Base-by-base conservation (phyloP, 116 monocot species). In the Thalassia testudinum region DNA sequence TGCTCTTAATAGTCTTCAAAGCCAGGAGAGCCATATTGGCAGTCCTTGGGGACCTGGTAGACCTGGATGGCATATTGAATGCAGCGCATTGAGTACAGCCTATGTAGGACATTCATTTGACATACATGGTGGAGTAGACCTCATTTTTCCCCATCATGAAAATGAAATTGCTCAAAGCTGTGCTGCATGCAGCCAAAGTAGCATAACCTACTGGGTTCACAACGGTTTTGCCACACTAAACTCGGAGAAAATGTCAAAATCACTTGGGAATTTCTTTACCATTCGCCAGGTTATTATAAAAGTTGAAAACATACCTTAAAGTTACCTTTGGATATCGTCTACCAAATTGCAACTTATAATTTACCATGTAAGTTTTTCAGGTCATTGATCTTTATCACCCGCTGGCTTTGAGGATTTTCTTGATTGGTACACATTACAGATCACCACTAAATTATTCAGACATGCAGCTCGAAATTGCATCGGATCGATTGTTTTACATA, bases 61-160 rank as follows among this genome's bases (percentile, higher is more conserved):
- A 40, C 99, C 99, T 57, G 99, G 99, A 63, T 99, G 90, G 99
- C 99, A 99, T 66, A 99, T 99, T 34, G 99, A 99, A 56, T 99
- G 99, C 64, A 99, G 99, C 71, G 99, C 99, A 15, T 90, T 99
- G 99, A 99, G 99, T 78, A 70, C 72, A 40, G 53, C 72, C 57
- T 99, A 99, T 73, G 69, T 99, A 7, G 99, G 99, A 11, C 63
- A 79, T 50, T 77, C 85, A 27, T 79, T 99, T 72, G 99, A 99
- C 50, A 99, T 99, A 65, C 99, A 99, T 72, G 99, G 99, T 57
- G 99, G 90, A 42, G 71, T 86, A 73, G 99, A 99, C 52, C 83
- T 99, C 25, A 62, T 90, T 2, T 99, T 99, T 60, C 99, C 99
- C 3, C 99, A 99, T 58, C 99, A 99, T 73, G 99, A 99, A 60